These are phyloP conservation scores for Actinomucor elegans DNA, from an alignment of 371 early-diverging fungal species.

Conservation along the genomic window DNA sequence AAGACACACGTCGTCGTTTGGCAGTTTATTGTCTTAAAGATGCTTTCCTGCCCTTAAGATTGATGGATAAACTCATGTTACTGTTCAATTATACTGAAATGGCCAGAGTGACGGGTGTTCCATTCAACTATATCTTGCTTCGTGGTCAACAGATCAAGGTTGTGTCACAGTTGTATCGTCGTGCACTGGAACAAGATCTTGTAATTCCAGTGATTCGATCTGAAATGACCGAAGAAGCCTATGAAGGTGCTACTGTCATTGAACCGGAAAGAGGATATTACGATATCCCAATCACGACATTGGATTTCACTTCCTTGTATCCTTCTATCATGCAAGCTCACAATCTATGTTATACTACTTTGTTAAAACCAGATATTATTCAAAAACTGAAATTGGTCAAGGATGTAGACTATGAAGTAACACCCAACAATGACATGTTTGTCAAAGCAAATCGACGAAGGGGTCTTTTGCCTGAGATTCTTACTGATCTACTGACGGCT, in stretches of 20 bases:
- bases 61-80: conserved; percentile 98
- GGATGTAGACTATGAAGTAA: conserved; percentile 83
- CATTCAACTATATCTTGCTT: conserved; percentile 94
- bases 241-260: conserved; percentile 99
- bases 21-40: conserved; percentile 99
- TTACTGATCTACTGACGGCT: conserved; percentile 91
- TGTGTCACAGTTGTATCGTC: conserved; percentile 94
- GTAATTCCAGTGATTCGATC: conserved; percentile 91
- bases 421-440: conserved; percentile 92
- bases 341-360: conserved; percentile 99
- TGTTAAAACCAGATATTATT: conserved; percentile 63
- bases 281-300: conserved; percentile 94
- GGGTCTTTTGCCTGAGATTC: conserved; percentile 95
- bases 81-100: conserved; percentile 99
- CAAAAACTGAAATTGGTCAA: conserved; percentile 67
- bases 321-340: conserved; percentile 99
- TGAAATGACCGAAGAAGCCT: conserved; percentile 85
- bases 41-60: conserved; percentile 94
- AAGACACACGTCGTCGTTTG: conserved; percentile 95
- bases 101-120: conserved; percentile 98
- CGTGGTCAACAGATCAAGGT: conserved; percentile 99
- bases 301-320: conserved; percentile 99
- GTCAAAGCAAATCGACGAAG: conserved; percentile 71
- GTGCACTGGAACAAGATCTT: conserved; percentile 82
- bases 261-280: conserved; percentile 98